Evolutionary conservation across 768 basidiomycete species (phyloP).

Genomic region (Candolleomyces aberdarensis): DNA sequence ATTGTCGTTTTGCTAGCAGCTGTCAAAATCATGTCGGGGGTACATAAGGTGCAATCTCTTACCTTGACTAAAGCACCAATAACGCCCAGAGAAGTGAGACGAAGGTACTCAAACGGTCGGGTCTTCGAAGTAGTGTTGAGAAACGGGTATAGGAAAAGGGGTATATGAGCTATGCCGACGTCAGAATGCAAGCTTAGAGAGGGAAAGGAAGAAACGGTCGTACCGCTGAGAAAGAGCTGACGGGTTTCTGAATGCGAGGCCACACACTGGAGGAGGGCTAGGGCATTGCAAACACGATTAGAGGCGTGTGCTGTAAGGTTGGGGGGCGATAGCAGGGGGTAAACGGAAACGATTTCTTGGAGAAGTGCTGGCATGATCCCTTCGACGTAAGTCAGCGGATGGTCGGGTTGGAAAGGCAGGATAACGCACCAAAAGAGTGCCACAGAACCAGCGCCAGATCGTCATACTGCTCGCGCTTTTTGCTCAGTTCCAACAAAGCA

Average conservation of each 20-base stretch:
- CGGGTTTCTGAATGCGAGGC: constrained; percentile 97
- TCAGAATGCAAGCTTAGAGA: constrained; percentile 37
- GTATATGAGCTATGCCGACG: constrained; percentile 86
- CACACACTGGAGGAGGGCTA: constrained; percentile 96
- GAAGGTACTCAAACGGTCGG: constrained; percentile 97
- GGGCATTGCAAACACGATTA: constrained; percentile 97
- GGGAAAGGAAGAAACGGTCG: constrained; percentile 15
- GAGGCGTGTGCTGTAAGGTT: constrained; percentile 96
- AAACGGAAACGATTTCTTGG: constrained; percentile 98
- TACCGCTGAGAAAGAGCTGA: constrained; percentile 91
- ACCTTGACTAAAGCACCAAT: constrained; percentile 99
- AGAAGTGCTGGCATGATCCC: constrained; percentile 97
- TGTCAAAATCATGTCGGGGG: background rate
- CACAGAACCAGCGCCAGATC: constrained; percentile 96
- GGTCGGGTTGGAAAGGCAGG: background rate
- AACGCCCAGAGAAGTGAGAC: constrained; percentile 98
- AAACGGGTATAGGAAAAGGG: constrained; percentile 97
- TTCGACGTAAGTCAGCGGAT: constrained; percentile 23
- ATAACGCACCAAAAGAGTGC: constrained; percentile 86
- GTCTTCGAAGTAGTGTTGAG: constrained; percentile 99
- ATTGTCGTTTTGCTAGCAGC: constrained; percentile 94
- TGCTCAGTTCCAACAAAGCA: constrained; percentile 92
- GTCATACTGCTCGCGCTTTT: constrained; percentile 98
- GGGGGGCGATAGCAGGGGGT: constrained; percentile 92
- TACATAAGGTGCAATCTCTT: constrained; percentile 13